A percentile compares a stretch with the other conserved stretches of the same genome.
phyloP scores from a whole-genome alignment of 257 asterid species.

The Oldenlandia corymbosa region DNA sequence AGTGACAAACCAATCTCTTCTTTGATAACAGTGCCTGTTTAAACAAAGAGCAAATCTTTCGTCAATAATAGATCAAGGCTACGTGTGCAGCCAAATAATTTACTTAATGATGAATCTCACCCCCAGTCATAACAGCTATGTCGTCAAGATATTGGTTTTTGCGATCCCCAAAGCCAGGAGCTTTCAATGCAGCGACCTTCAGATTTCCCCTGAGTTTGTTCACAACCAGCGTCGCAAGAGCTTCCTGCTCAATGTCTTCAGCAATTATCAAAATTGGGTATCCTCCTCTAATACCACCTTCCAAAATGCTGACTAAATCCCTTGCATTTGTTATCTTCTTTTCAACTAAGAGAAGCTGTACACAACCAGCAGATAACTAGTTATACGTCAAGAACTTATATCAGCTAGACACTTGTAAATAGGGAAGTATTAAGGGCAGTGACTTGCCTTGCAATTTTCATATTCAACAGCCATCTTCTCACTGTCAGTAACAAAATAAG shows the following conservation, averaged over 20 bases:
- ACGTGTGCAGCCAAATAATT: not conserved
- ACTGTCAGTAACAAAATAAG: conserved; percentile 34
- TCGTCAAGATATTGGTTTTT: conserved; percentile 35
- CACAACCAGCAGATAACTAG: not conserved
- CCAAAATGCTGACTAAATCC: conserved; percentile 28
- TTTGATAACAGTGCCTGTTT: conserved; percentile 29
- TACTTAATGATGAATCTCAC: conserved; percentile 7
- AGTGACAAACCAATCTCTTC: conserved; percentile 32
- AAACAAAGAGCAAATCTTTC: not conserved
- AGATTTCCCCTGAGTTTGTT: conserved; percentile 35
- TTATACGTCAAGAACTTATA: not conserved
- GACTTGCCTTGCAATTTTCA: conserved; percentile 36
- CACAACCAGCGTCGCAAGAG: conserved; percentile 38
- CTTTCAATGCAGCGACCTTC: conserved; percentile 36
- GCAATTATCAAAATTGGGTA: conserved; percentile 34
- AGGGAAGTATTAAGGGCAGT: not conserved
- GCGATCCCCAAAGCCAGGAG: conserved; percentile 41
- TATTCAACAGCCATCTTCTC: conserved; percentile 40
- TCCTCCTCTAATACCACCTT: conserved; percentile 32
- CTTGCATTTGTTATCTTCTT: conserved; percentile 36
- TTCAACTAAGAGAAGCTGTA: conserved; percentile 36
- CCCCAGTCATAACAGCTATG: conserved; percentile 32
- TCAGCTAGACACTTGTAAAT: not conserved
- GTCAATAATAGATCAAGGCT: too few species aligned
- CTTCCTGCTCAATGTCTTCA: conserved; percentile 44